Conservation (phyloP, 495 filamentous ascomycete genomes). For the Aspergillus incahuasiensis region DNA sequence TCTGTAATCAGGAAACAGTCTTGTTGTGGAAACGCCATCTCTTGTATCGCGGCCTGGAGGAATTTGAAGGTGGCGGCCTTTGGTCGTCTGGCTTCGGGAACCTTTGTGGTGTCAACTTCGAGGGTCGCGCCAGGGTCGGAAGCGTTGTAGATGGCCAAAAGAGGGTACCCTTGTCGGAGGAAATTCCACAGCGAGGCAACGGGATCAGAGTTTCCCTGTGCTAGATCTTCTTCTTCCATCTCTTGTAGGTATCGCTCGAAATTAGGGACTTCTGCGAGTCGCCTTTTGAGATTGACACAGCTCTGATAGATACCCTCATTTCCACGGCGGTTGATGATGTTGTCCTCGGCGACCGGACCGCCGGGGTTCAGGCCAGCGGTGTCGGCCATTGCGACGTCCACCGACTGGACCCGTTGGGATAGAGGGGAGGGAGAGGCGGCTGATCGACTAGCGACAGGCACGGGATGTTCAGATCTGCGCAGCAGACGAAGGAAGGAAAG, state of each 20-base stretch:
- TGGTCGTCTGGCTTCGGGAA: conserved; percentile 59
- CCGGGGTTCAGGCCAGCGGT: conserved; percentile 34
- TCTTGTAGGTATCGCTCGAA: conserved; percentile 68
- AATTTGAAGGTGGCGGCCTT: conserved; percentile 71
- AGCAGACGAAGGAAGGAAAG: conserved; percentile 28
- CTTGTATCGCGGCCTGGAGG: conserved; percentile 60
- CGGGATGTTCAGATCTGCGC: conserved; percentile 32
- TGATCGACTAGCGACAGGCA: conserved; percentile 4
- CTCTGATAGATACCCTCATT: conserved; percentile 95
- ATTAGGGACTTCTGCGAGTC: conserved; percentile 74
- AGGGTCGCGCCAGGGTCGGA: conserved; percentile 62
- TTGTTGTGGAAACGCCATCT: conserved; percentile 68
- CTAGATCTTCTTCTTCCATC: conserved; percentile 57
- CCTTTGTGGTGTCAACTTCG: conserved; percentile 54
- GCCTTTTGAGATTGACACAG: conserved; percentile 74
- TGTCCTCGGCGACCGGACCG: conserved; percentile 68
- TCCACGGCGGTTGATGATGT: conserved; percentile 92
- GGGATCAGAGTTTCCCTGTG: conserved; percentile 65
- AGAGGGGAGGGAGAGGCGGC: conserved; percentile 5
- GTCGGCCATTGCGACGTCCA: conserved; percentile 35
- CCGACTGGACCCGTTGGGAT: conserved; percentile 19
- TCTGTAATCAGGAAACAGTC: conserved; percentile 92
- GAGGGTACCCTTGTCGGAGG: conserved; percentile 75
- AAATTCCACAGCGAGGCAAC: conserved; percentile 89
- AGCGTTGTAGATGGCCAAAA: conserved; percentile 85